Base-by-base conservation (phyloP, 2,329 filamentous ascomycete species). In the Ceratocystis variospora region DNA sequence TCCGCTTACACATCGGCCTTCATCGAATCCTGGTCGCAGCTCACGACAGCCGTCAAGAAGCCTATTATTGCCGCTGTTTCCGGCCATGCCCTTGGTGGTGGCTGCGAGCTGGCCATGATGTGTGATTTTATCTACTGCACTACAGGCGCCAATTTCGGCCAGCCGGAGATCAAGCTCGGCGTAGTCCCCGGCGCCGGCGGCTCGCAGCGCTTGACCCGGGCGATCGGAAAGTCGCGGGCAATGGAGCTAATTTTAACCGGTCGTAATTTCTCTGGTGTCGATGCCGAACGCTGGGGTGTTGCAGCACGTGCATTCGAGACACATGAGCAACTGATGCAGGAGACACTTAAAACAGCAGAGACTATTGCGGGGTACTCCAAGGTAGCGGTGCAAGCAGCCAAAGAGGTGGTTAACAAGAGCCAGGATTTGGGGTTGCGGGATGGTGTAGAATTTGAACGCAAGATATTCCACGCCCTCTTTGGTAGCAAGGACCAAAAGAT, bases 401-500 rank as follows among this genome's bases (percentile, higher is more conserved):
- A 99, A 81, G 94, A 99, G 80, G 93, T 94, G n/a, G 93, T 99
- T 66, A 96, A 97, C 76, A 97, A 96, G 86, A 96, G 91, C 76
- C 92, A 97, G 80, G 94, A 99, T 72, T 77, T 96, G 71, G 81
- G 87, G 2, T 78, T 99, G 68, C 80, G 88, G 71, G 94, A 97
- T 73, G 94, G 94, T 15, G 88, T 99, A 1, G 94, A 99, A 78
- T 97, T 86, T 77, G 94, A 99, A 82, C 83, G 94, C 73, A 84
- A 92, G 64, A 82, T 97, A 44, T 99, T 99, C 80, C 94, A 99
- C 77, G 83, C 86, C 31, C 74, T 96, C 72, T 99, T 99, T 78
- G 94, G 93, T 25, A 96, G 88, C 74, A 84, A 90, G 78, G 94
- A 99, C 76, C 94, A 99, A 78, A 99, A 97, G 81, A 89, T 96